Evolutionary conservation across 495 filamentous ascomycete genomes (phyloP).

Genomic region (Penicillium verhagenii): DNA sequence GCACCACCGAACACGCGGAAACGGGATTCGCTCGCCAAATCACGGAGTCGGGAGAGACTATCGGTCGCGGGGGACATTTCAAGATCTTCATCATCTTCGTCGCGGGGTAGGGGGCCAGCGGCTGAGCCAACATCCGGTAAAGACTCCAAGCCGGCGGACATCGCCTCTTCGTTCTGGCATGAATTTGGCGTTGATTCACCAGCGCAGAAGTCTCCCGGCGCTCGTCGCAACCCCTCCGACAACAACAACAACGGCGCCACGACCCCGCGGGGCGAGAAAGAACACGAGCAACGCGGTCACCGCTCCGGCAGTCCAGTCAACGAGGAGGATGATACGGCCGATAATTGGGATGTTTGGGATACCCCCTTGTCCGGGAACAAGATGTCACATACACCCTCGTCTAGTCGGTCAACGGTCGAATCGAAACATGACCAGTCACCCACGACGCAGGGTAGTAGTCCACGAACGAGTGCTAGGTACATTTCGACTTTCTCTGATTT

Average conservation of each 20-base stretch:
- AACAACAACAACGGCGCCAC: conserved; percentile 20
- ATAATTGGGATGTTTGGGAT: conserved; percentile 74
- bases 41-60: conserved; percentile 41
- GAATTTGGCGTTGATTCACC: conserved; percentile 55
- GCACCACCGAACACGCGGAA: conserved; percentile 27
- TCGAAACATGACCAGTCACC: conserved; percentile 47
- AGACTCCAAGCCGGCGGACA: conserved; percentile 46
- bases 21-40: conserved; percentile 34
- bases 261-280: conserved; percentile 35
- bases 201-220: conserved; percentile 44
- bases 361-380: conserved; percentile 45
- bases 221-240: conserved; percentile 30
- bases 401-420: conserved; percentile 45
- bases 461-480: conserved; percentile 55
- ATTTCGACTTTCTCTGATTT: conserved; percentile 36
- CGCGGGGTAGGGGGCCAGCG: conserved; percentile 32
- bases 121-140: conserved; percentile 45
- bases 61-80: conserved; percentile 32
- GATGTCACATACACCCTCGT: conserved; percentile 46
- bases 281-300: conserved; percentile 32
- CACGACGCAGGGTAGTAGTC: conserved; percentile 45
- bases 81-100: conserved; percentile 40
- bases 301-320: conserved; percentile 25
- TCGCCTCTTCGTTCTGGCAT: conserved; percentile 50
- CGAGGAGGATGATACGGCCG: conserved; percentile 52